These are phyloP conservation scores for Zymoseptoria ardabiliae DNA, from an alignment of 2,329 filamentous ascomycete genomes.

Conservation along the genomic window DNA sequence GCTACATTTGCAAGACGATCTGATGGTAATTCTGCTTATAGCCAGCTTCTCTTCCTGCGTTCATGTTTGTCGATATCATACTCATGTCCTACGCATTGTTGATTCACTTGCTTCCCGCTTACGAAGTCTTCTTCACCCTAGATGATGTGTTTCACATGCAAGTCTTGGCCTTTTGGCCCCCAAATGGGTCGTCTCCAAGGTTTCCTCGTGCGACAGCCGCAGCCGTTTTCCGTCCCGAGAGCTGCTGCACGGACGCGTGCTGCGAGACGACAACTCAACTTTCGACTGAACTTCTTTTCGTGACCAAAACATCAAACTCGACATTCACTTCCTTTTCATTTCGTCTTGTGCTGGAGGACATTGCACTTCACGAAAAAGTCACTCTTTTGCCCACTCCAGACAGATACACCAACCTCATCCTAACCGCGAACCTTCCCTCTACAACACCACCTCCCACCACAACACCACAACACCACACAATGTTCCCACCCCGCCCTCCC, in stretches of 20 bases:
- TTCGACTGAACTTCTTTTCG: not conserved
- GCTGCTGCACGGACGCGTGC: not conserved
- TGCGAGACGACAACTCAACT: not conserved
- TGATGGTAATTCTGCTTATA: too few relatives aligned
- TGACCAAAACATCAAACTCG: not conserved
- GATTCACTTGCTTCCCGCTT: too few relatives aligned
- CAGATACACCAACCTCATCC: not conserved
- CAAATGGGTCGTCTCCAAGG: not conserved
- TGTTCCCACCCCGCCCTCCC: not conserved
- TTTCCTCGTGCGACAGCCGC: not conserved
- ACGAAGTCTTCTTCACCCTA: too few relatives aligned
- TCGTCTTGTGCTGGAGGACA: not conserved
- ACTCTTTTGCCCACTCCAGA: not conserved
- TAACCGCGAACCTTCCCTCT: not conserved
- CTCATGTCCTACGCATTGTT: too few relatives aligned
- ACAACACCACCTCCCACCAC: not conserved
- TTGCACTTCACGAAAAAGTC: not conserved
- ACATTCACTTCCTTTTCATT: not conserved
- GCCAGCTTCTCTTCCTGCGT: too few relatives aligned
- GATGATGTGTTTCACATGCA: not conserved
- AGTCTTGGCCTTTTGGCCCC: not conserved
- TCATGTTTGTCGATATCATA: too few relatives aligned
- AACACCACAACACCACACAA: not conserved
- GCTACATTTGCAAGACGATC: too few relatives aligned
- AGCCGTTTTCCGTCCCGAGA: not conserved